Base-by-base conservation (phyloP, 805 yeast genomes). In the Starmerella ratchasimensis region DNA sequence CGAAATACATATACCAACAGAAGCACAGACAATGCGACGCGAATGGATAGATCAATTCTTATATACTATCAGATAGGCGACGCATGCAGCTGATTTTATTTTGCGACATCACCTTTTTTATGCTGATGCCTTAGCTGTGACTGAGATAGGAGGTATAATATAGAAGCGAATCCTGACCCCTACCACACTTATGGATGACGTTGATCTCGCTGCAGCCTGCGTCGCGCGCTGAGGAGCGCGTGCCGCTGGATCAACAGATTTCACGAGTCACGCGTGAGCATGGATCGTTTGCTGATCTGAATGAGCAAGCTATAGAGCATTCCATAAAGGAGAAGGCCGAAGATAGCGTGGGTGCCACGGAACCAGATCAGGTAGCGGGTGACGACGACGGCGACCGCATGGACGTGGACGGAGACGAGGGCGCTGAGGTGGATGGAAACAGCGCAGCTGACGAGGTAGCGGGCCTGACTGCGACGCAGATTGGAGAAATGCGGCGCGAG, bases 181-280 rank as follows among this genome's bases (percentile, higher is more conserved):
- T 11, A 23, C 11, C 25, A 11, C 11, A 9, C 25, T 8, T 23
- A 11, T 23, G 38, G 34, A 39, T 27, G 37, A 34, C 37, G 24
- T 23, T 25, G 11, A 35, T 51, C 19, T 46, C 54, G 17, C 30
- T 51, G 14, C 51, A 48, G 34, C 51, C 54, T 4, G 32, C 31
- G 27, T 22, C 33, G 27, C 43, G 42, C 4, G 28, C 6, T 14
- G 19, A 20, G 13, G 34, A 23, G 14, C 39, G 36, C 10, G 15
- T 19, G 15, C 22, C 50, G 22, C 45, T 62, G 26, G 55, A 55
- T 16, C 57, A 58, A 43, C 50, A 74, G 31, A 73, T 77, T 21
- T 71, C 76, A 4, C 63, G 72, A 34, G 76, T 77, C 33, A 63
- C 75, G 17, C 55, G 55, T 3, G 79, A 77, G 49, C 58, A 78